Evolutionary conservation across 495 filamentous ascomycete genomes (phyloP), one percentile per base, ranked within the genome.

Genomic region (Hypoxylon subgilvum): DNA sequence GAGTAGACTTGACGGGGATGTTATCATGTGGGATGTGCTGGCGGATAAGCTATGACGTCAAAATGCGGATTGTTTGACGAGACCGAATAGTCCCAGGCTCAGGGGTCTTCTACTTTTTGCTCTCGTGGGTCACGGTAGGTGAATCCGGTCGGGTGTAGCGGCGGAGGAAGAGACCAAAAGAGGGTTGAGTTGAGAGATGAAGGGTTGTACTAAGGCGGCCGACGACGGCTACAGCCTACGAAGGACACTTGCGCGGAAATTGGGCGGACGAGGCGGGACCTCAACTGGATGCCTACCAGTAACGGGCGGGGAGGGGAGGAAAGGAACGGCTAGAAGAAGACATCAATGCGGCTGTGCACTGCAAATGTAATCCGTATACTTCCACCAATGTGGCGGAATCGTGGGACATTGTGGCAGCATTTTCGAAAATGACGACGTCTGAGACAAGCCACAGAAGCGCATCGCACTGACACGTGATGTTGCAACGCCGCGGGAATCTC

Each of bases 211-310:
- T 54, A 51, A n/a, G n/a, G 46, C 27, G 5, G 27, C 27, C 27
- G 27, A 10, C 27, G 27, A 30, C 27, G n/a, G 8, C 7, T 34
- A 12, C 9, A 4, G 16, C 19, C 38, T 18, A 13, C n/a, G 12
- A 50, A 53, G 12, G 17, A 35, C 14, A 50, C 48, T 53, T 63
- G 30, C 38, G 60, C 38, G 60, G 60, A 58, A 58, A 57, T 63
- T 57, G 60, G 30, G 60, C 60, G 60, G 60, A 55, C 47, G 10
- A 52, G 47, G 60, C 53, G 60, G 60, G 53, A 57, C 49, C 39
- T 52, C 35, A n/a, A n/a, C n/a, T n/a, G n/a, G n/a, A n/a, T n/a
- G n/a, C n/a, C n/a, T n/a, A 45, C 44, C 46, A 52, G 46, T 34
- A 52, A 56, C 28, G 52, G 52, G 52, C 59, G 59, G 59, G 45